Base-by-base conservation (phyloP, 2,329 filamentous ascomycete species). In the Pseudopithomyces maydicus region DNA sequence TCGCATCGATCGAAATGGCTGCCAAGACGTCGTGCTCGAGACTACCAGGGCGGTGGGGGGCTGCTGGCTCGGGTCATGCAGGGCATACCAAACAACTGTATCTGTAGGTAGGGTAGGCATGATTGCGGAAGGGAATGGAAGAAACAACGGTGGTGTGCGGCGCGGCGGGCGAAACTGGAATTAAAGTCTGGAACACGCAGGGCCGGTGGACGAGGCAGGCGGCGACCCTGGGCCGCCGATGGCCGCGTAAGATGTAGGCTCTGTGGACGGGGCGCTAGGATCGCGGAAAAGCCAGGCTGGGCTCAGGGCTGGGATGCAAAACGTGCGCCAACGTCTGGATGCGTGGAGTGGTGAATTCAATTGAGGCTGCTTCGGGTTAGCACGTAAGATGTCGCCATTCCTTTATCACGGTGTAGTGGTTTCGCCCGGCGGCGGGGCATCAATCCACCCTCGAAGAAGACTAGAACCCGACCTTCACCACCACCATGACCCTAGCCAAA, bases 61-160 rank as follows among this genome's bases (percentile, higher is more conserved):
- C 26, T 5, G 26, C 26, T 29, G 26, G 26, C n/a, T n/a, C n/a
- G 8, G 8, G 26, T 29, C 8, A 29, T 29, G 26, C 26, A 29
- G 26, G 26, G 26, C 26, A 29, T 4, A 29, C 26, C 26, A 56
- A 69, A 32, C 3, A 62, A 59, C 3, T 66, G 74, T n/a, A n/a
- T 73, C 44, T 75, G 73, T 52, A 56, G 62, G 38, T 49, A 56
- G 20, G 65, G 49, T 74, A 50, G 72, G 69, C 38, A 72, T 73
- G 70, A 41, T 57, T 41, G 52, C 65, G 47, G 49, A 71, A 44
- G 63, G 60, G 35, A 29, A 56, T 59, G 44, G 52, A 53, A 26
- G 65, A 68, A 48, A 59, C 61, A 51, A 57, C 63, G 41, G 54
- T 65, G 44, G 57, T 61, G 14, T 68, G 65, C 65, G n/a, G 67